Percentiles rank a stretch among this genome's conserved stretches.
Conservation (phyloP, 805 yeast species). For the Wickerhamomyces xylosicus region DNA sequence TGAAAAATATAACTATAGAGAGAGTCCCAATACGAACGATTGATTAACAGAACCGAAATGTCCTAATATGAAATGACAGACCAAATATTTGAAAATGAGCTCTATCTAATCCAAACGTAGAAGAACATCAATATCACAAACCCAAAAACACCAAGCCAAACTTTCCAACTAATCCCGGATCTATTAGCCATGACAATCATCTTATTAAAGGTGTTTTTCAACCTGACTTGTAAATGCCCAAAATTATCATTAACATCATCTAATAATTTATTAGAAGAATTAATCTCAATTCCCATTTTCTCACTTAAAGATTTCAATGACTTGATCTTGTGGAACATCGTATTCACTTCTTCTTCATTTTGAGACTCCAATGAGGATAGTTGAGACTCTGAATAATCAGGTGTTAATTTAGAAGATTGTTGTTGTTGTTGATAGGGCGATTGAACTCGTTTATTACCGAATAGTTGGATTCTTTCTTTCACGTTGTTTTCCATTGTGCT, state of each 20-base stretch:
- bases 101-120: constrained; percentile 31
- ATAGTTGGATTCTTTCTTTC: not conserved
- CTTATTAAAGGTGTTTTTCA: constrained; percentile 42
- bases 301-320: constrained; percentile 44
- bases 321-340: constrained; percentile 43
- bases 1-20: no score
- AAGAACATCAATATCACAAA: constrained; percentile 41
- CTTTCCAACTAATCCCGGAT: constrained; percentile 53
- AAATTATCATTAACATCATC: constrained; percentile 32
- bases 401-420: constrained; percentile 5
- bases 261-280: constrained; percentile 37
- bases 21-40: no score
- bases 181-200: constrained; percentile 57
- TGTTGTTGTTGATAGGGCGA: constrained; percentile 31
- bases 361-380: constrained; percentile 58
- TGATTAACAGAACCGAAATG: no score
- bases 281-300: constrained; percentile 58
- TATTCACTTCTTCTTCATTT: constrained; percentile 45
- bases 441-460: constrained; percentile 17
- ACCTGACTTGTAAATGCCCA: constrained; percentile 33
- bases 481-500: not conserved
- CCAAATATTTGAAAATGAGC: not conserved
- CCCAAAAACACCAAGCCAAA: constrained; percentile 44
- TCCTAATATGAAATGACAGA: no score
- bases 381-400: constrained; percentile 40